Evolutionary conservation across 2,329 filamentous ascomycete species (phyloP).

Genomic region (Nannizzia gypsea): DNA sequence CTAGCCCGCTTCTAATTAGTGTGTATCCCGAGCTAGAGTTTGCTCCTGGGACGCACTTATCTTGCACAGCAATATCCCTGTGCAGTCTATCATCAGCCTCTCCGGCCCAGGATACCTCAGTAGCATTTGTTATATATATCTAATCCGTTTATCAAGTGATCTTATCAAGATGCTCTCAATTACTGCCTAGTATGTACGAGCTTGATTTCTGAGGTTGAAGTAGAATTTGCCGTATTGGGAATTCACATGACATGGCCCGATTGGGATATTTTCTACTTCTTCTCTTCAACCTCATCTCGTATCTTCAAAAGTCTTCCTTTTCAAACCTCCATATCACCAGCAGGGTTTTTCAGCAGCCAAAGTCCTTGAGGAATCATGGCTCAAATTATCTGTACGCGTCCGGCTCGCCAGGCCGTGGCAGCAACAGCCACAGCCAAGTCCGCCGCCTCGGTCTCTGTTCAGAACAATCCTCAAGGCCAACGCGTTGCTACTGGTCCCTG

Average conservation of each 20-base stretch:
- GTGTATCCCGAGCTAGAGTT: background rate
- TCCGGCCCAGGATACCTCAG: background rate
- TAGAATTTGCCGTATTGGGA: background rate
- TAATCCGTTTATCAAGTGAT: background rate
- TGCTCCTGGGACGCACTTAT: background rate
- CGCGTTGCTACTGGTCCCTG: background rate
- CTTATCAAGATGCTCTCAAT: background rate
- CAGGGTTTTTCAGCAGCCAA: background rate
- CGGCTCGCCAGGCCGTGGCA: background rate
- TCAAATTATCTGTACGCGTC: background rate
- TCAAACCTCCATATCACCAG: background rate
- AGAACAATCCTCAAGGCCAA: background rate
- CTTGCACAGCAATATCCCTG: background rate
- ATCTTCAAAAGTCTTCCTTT: background rate
- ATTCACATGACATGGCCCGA: conserved; percentile 6
- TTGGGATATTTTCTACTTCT: background rate
- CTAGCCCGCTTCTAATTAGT: background rate
- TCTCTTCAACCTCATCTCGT: background rate
- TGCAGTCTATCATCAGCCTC: background rate
- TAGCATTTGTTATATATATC: background rate
- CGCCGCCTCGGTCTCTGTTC: background rate
- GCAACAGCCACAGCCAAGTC: background rate
- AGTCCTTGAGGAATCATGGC: background rate
- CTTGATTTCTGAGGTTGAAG: background rate
- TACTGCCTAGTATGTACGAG: background rate